Evolutionary conservation across 495 filamentous ascomycete genomes (phyloP), one percentile per base, ranked within the genome.

Genomic region (Podospora conica): DNA sequence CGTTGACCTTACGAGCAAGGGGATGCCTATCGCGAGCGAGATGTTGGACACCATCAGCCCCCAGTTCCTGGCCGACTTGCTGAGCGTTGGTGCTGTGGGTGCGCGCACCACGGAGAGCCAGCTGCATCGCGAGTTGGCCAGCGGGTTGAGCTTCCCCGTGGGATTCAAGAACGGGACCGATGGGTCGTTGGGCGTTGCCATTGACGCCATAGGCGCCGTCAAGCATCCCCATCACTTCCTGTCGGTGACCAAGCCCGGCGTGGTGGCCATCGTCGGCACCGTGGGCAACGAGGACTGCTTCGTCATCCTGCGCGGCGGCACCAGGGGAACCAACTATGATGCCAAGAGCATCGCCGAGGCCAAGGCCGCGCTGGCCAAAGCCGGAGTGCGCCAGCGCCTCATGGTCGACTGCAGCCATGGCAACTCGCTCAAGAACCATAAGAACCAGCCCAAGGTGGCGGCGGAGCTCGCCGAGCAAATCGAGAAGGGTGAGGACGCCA

Each of bases 91-190:
- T 48, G 96, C 96, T 15, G 89, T 99, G 65, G 96, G 96, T 55
- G 96, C 96, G 10, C 86, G 96, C 61, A 99, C 96, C 12, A 98
- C 96, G 0, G 96, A 99, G 77, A 91, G 87, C 53, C 96, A 99
- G 78, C 82, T 99, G 64, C 96, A 99, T 77, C 87, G 96, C 55
- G 96, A 99, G 74, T 78, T 99, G 69, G 94, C 96, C 1, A 96
- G 91, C 53, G 96, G 96, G 70, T 79, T 98, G 22, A 93, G 89
- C 61, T 99, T 98, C 87, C 95, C 96, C 2, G 92, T 99, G 12
- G 96, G 96, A 54, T 99, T 99, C 87, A 99, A 99, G 84, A 99
- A 99, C 76, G 96, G 96, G 64, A 99, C 96, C 27, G 96, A 99
- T 76, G 96, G 96, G 21, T 88, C 89, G 1, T 78, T 98, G 48